A percentile compares a stretch with the other conserved stretches of the same genome.
Evolutionary conservation across 495 filamentous ascomycete species (phyloP).

Genomic region (Darksidea phi): DNA sequence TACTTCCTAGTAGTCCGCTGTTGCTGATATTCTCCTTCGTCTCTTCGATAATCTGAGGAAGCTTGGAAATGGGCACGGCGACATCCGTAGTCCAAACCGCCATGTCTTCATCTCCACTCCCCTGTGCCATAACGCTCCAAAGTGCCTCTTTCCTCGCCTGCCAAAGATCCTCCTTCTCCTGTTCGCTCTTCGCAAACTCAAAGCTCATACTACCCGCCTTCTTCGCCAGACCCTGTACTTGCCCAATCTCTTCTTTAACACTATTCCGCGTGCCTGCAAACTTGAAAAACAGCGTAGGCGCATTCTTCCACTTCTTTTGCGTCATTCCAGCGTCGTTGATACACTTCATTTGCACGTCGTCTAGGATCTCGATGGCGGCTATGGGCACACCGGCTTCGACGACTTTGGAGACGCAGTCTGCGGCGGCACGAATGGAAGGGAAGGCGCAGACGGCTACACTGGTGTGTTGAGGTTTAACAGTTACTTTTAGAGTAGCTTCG

Average conservation of each 20-base stretch:
- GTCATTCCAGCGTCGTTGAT: conserved; percentile 82
- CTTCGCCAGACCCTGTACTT: conserved; percentile 68
- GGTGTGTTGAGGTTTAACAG: conserved; percentile 70
- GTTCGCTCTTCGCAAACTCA: conserved; percentile 69
- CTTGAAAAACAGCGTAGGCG: conserved; percentile 93
- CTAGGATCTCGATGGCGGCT: conserved; percentile 86
- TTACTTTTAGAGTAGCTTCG: conserved; percentile 80
- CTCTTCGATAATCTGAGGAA: conserved; percentile 75
- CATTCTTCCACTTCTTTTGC: conserved; percentile 67
- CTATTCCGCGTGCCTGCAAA: conserved; percentile 72
- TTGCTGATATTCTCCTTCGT: conserved; percentile 69
- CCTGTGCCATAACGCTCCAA: conserved; percentile 70
- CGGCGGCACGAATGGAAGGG: conserved; percentile 71
- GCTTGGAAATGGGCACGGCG: conserved; percentile 70
- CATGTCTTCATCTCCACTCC: conserved; percentile 53
- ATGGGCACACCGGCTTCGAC: conserved; percentile 79
- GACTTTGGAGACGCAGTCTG: conserved; percentile 74
- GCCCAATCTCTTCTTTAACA: conserved; percentile 78
- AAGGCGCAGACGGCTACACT: conserved; percentile 87
- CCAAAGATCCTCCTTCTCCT: conserved; percentile 79
- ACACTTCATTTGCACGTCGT: conserved; percentile 91
- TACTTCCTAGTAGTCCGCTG: conserved; percentile 66
- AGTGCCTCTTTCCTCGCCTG: conserved; percentile 82
- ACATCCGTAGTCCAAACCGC: conserved; percentile 84
- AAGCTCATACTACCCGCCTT: conserved; percentile 63